A percentile compares a stretch with the other conserved stretches of the same genome.
Evolutionary conservation across 805 yeast genomes (phyloP).

Genomic region (Metschnikowia similis): DNA sequence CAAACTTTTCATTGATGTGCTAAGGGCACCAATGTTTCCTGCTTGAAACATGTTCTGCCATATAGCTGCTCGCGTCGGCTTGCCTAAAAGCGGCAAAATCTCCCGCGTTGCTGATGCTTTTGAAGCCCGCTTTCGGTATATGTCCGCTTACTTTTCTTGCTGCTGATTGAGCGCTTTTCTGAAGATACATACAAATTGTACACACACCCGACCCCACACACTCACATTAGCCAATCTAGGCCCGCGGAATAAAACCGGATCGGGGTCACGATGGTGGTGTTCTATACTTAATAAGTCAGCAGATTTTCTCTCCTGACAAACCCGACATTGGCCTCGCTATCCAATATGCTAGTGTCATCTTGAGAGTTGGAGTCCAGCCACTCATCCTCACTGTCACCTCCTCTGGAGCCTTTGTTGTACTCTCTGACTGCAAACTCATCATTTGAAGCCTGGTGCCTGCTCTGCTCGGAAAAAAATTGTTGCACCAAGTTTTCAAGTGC

Average conservation of each 20-base stretch:
- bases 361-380: constrained; percentile 1
- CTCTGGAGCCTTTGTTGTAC: constrained; percentile 1
- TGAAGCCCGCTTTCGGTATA: constrained; percentile 4
- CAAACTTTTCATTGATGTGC: background rate
- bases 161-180: background rate
- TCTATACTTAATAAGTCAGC: background rate
- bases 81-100: background rate
- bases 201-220: constrained; percentile 1
- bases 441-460: background rate
- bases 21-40: background rate
- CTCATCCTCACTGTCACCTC: background rate
- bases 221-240: background rate
- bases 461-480: constrained; percentile 1
- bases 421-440: constrained; percentile 7
- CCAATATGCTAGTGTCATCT: background rate
- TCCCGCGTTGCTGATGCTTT: background rate
- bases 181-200: background rate
- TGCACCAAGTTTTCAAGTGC: constrained; percentile 4
- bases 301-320: background rate
- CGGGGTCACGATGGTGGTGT: background rate
- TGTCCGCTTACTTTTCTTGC: constrained; percentile 1
- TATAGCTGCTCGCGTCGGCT: background rate
- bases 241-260: background rate
- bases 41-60: background rate
- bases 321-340: background rate